Percentiles rank a stretch among this genome's conserved stretches.
These are phyloP conservation scores for Posidonia oceanica DNA, from an alignment of 116 monocot species.

Conservation along the genomic window DNA sequence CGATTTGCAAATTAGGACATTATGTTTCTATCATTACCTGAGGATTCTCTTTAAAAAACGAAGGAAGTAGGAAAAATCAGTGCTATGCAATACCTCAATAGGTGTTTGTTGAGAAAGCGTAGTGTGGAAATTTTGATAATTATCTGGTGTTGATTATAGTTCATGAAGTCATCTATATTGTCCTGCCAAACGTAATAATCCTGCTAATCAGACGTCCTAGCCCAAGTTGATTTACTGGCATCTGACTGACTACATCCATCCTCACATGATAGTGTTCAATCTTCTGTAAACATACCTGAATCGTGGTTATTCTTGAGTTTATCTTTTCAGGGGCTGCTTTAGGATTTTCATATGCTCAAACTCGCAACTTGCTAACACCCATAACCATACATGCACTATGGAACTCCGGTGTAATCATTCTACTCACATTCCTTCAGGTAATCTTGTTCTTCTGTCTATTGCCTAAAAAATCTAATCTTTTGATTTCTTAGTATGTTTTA, in stretches of 20 bases:
- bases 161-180: too few relatives aligned
- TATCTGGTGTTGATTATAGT: too few relatives aligned
- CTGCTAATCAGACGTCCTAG: too few relatives aligned
- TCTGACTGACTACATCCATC: neutral
- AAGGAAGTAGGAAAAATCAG: too few relatives aligned
- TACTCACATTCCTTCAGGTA: conserved; percentile 93
- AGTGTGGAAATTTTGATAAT: too few relatives aligned
- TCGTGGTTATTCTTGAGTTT: neutral
- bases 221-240: too few relatives aligned
- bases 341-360: conserved; percentile 88
- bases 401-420: conserved; percentile 80
- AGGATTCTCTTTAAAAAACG: too few relatives aligned
- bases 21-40: too few relatives aligned
- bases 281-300: neutral
- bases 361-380: conserved; percentile 85
- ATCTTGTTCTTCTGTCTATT: neutral
- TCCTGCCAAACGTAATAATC: too few relatives aligned
- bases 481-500: neutral
- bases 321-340: conserved; percentile 45
- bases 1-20: too few relatives aligned
- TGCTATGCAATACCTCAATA: too few relatives aligned
- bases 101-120: too few relatives aligned
- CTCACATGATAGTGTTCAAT: neutral
- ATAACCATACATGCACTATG: conserved; percentile 88
- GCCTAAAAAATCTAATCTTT: neutral